Evolutionary conservation across 352 stramenopile genomes (phyloP).

Genomic region (Pythium myriotylum): DNA sequence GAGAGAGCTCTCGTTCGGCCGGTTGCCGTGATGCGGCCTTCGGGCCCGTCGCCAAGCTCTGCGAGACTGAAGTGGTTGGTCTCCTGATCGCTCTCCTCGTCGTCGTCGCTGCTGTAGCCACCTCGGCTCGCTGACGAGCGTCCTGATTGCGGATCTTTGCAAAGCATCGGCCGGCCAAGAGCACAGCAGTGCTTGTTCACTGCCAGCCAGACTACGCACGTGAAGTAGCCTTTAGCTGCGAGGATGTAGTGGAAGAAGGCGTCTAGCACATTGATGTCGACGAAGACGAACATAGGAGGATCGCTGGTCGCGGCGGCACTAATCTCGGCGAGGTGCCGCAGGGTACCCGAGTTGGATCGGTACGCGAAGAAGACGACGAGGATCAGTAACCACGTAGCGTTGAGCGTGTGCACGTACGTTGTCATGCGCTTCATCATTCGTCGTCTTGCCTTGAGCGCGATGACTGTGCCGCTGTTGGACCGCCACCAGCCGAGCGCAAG

Average conservation of each 20-base stretch:
- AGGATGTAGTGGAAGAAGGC: constrained; percentile 63
- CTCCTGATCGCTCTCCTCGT: constrained; percentile 16
- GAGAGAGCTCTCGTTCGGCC: neutral
- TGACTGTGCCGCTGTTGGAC: constrained; percentile 77
- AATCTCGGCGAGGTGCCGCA: constrained; percentile 34
- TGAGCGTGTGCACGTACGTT: constrained; percentile 71
- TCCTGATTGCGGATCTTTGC: constrained; percentile 6
- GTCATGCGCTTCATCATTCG: constrained; percentile 80
- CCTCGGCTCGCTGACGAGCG: neutral
- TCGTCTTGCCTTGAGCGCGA: constrained; percentile 63
- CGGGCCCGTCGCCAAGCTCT: neutral
- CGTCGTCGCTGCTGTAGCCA: constrained; percentile 10
- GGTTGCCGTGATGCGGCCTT: neutral
- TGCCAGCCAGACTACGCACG: constrained; percentile 60
- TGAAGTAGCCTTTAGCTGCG: constrained; percentile 68
- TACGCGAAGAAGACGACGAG: constrained; percentile 69
- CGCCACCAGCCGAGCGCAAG: constrained; percentile 75
- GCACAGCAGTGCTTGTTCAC: constrained; percentile 68
- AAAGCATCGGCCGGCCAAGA: constrained; percentile 22
- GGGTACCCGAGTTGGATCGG: constrained; percentile 42
- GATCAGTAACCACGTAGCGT: constrained; percentile 63
- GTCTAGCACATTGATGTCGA: constrained; percentile 39
- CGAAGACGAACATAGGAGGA: neutral
- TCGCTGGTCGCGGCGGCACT: constrained; percentile 3
- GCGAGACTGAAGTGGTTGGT: constrained; percentile 4